Conservation (phyloP, 345 rosid genomes). For the Boechera divaricarpa region DNA sequence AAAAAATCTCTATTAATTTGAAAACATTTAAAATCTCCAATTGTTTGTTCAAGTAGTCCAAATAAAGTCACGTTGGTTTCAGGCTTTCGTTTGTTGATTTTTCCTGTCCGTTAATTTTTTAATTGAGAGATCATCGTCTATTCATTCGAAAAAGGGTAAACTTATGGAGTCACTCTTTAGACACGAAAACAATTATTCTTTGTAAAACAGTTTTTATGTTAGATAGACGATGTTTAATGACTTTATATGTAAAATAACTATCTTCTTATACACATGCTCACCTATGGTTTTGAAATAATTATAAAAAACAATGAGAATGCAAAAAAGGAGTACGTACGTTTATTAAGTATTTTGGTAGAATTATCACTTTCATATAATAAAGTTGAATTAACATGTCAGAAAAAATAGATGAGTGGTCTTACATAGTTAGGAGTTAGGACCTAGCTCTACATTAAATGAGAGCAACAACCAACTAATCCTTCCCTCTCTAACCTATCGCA, state of each 20-base stretch:
- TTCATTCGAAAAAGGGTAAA: not conserved
- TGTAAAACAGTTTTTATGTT: not conserved
- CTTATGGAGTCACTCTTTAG: not conserved
- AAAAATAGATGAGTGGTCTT: not conserved
- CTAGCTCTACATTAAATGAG: slow-evolving; percentile 29
- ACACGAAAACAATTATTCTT: not conserved
- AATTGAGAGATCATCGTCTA: not conserved
- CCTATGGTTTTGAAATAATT: not conserved
- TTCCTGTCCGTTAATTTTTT: not conserved
- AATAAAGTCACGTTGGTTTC: not conserved
- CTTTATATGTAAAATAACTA: slow-evolving; percentile 2
- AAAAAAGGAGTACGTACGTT: not conserved
- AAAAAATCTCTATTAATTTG: not conserved
- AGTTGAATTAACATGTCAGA: not conserved
- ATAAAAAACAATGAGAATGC: no score
- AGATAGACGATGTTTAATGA: not conserved
- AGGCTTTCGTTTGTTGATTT: not conserved
- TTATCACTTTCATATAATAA: not conserved
- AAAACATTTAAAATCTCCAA: not conserved
- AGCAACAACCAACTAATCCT: slow-evolving; percentile 32
- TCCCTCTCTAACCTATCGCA: not conserved
- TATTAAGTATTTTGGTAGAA: not conserved
- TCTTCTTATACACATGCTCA: not conserved
- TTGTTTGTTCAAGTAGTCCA: not conserved
- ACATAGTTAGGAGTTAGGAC: slow-evolving; percentile 23